phyloP scores from a whole-genome alignment of 371 early-diverging fungal genomes.

The Zancudomyces culisetae region DNA sequence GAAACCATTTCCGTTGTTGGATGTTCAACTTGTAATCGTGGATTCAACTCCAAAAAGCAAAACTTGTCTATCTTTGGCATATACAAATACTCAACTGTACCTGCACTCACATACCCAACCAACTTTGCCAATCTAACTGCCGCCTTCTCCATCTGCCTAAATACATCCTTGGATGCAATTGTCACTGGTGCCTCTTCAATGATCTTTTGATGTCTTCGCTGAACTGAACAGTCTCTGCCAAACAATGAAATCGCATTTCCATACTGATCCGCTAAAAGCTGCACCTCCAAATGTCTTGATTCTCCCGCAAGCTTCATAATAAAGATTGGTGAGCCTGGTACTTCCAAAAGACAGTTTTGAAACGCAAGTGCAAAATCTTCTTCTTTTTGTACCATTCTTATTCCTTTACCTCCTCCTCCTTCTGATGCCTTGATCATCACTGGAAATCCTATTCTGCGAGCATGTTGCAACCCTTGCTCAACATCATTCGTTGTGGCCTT shows the following conservation, averaged over 20 bases:
- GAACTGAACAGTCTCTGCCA: conserved; percentile 97
- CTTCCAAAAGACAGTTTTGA: conserved; percentile 76
- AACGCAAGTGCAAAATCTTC: conserved; percentile 57
- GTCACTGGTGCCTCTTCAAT: conserved; percentile 93
- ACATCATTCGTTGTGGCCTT: conserved; percentile 57
- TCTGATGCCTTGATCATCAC: conserved; percentile 99
- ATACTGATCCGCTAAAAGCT: conserved; percentile 87
- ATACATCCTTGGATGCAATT: conserved; percentile 63
- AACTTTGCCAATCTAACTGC: conserved; percentile 83
- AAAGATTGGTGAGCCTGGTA: conserved; percentile 91
- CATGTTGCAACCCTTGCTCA: conserved; percentile 57
- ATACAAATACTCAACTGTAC: conserved; percentile 97
- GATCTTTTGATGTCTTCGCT: conserved; percentile 94
- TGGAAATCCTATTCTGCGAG: conserved; percentile 82
- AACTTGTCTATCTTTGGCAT: conserved; percentile 64
- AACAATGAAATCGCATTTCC: conserved; percentile 95
- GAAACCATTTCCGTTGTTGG: conserved; percentile 97
- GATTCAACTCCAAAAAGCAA: conserved; percentile 96
- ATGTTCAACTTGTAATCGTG: conserved; percentile 98
- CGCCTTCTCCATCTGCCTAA: conserved; percentile 86
- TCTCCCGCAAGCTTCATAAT: conserved; percentile 90
- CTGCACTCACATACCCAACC: conserved; percentile 90
- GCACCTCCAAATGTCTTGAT: conserved; percentile 95
- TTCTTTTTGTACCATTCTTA: conserved; percentile 68
- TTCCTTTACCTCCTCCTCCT: conserved; percentile 99